Percentiles rank a stretch among this genome's conserved stretches.
Evolutionary conservation across 1,284 basidiomycete species (phyloP).

Genomic region (Ustilago vetiveriae): DNA sequence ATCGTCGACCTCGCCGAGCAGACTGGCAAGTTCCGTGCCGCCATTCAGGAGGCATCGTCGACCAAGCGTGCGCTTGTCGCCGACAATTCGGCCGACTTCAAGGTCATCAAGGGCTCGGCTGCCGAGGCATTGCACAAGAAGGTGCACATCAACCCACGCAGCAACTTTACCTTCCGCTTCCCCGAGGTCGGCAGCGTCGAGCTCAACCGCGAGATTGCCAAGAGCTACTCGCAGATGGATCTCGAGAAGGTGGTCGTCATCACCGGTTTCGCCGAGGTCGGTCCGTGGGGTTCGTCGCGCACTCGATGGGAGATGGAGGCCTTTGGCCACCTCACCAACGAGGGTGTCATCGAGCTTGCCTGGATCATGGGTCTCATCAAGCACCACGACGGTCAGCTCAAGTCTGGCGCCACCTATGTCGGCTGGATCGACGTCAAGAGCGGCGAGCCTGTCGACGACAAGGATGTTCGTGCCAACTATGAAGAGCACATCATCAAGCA

Average conservation of each 20-base stretch:
- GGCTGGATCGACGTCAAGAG: conserved; percentile 97
- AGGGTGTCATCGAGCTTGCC: conserved; percentile 98
- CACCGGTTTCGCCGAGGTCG: conserved; percentile 96
- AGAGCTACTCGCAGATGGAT: conserved; percentile 73
- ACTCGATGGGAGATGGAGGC: conserved; percentile 87
- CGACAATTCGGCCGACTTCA: conserved; percentile 95
- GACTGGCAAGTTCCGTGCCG: conserved; percentile 75
- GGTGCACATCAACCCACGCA: conserved; percentile 90
- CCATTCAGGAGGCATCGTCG: conserved; percentile 81
- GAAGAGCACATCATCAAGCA: conserved; percentile 93
- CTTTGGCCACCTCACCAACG: conserved; percentile 72
- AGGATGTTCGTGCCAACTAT: conserved; percentile 91
- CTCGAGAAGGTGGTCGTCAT: conserved; percentile 94
- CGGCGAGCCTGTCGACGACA: conserved; percentile 97
- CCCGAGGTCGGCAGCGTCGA: conserved; percentile 75
- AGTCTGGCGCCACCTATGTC: conserved; percentile 81
- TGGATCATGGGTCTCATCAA: conserved; percentile 99
- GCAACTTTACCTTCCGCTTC: conserved; percentile 96
- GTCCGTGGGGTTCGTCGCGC: conserved; percentile 97
- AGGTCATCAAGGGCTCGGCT: conserved; percentile 86
- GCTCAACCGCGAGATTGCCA: conserved; percentile 74
- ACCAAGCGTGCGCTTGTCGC: conserved; percentile 90
- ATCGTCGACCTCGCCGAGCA: conserved; percentile 60
- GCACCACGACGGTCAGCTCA: conserved; percentile 95
- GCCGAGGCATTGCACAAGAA: conserved; percentile 93